Percentiles rank a stretch among this genome's conserved stretches.
phyloP scores from a whole-genome alignment of 805 yeast genomes.

The Scheffersomyces amazonensis region DNA sequence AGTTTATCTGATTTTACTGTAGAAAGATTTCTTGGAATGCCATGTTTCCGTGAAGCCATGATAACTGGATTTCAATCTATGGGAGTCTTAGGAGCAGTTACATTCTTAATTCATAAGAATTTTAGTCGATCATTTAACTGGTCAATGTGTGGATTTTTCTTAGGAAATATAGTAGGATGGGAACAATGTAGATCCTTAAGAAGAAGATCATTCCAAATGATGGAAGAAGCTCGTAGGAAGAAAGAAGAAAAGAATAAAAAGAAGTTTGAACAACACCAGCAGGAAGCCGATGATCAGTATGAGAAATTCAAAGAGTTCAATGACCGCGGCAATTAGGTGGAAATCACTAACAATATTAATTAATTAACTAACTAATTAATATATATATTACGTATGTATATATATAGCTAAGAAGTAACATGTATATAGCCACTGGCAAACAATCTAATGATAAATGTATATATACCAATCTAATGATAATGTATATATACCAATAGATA shows the following conservation, averaged over 20 bases:
- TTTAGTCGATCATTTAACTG: constrained; percentile 68
- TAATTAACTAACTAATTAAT: no score
- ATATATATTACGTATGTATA: no score
- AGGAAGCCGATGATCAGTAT: constrained; percentile 20
- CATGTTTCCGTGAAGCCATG: constrained; percentile 80
- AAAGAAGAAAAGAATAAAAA: constrained; percentile 31
- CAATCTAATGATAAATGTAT: no score
- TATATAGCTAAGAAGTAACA: no score
- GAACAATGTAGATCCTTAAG: constrained; percentile 83
- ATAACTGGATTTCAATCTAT: constrained; percentile 70
- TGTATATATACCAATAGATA: no score
- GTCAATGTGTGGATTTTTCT: constrained; percentile 74
- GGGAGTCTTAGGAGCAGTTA: constrained; percentile 66
- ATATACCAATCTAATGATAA: no score
- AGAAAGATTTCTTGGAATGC: constrained; percentile 53
- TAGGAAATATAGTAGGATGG: constrained; percentile 86
- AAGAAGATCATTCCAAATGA: constrained; percentile 61
- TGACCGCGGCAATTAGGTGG: no score
- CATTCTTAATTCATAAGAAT: constrained; percentile 64
- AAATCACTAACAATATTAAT: no score
- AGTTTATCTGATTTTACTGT: constrained; percentile 50
- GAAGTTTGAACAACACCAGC: constrained; percentile 22
- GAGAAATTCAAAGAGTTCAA: constrained; percentile 25
- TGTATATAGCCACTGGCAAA: no score
- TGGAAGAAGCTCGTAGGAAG: constrained; percentile 63